phyloP scores from a whole-genome alignment of 371 early-diverging fungal genomes.

The Umbelopsis sp. region DNA sequence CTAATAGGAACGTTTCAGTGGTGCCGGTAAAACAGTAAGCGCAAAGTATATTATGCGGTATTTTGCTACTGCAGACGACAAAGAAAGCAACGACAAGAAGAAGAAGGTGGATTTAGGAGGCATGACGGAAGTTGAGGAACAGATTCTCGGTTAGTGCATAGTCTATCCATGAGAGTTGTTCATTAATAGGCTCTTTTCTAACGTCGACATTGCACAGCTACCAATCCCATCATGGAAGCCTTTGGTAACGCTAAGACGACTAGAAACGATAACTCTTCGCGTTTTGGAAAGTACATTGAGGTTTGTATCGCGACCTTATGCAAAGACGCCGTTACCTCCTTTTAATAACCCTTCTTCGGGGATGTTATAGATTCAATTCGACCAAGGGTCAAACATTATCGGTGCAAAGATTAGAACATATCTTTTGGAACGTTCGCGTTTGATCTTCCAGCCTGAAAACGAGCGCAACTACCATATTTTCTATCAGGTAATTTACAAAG shows the following conservation, averaged over 20 bases:
- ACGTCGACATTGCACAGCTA: conserved; percentile 53
- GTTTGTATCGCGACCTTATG: conserved; percentile 23
- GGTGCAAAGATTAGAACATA: conserved; percentile 98
- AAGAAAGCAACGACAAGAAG: conserved; percentile 50
- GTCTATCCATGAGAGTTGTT: not conserved
- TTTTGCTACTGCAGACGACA: conserved; percentile 90
- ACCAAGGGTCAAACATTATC: conserved; percentile 78
- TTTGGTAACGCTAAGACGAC: conserved; percentile 99
- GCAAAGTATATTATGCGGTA: conserved; percentile 98
- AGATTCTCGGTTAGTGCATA: conserved; percentile 63
- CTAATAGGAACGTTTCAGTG: conserved; percentile 44
- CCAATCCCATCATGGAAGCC: conserved; percentile 98
- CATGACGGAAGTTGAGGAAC: conserved; percentile 83
- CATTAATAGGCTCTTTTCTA: conserved; percentile 7
- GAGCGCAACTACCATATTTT: conserved; percentile 99
- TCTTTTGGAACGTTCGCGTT: conserved; percentile 96
- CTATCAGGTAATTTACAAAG: conserved; percentile 70
- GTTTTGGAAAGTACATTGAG: conserved; percentile 99
- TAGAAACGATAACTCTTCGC: conserved; percentile 97
- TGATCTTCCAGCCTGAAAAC: conserved; percentile 89
- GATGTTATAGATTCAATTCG: conserved; percentile 72
- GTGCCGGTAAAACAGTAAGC: conserved; percentile 96
- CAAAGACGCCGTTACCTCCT: not conserved
- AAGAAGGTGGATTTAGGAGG: conserved; percentile 41
- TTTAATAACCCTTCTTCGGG: conserved; percentile 1